A percentile compares a stretch with the other conserved stretches of the same genome.
Evolutionary conservation across 176 grass and related monocot species (phyloP).

Genomic region (Cocos nucifera): DNA sequence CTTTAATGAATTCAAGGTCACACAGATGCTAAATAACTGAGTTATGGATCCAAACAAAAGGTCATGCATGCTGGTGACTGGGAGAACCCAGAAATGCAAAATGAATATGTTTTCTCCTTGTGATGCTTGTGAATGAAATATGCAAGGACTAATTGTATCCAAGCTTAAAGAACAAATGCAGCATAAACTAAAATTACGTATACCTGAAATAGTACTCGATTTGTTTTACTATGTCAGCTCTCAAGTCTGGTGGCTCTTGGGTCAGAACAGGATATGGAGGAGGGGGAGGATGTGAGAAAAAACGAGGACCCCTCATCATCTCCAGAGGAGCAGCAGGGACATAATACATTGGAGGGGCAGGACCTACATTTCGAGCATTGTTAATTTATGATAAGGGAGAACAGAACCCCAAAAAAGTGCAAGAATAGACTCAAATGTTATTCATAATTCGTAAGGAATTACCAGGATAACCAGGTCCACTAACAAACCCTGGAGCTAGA

Average conservation of each 20-base stretch:
- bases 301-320: slow-evolving; percentile 32
- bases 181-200: slow-evolving; percentile 12
- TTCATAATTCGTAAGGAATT: slow-evolving; percentile 8
- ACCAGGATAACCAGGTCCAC: slow-evolving; percentile 50
- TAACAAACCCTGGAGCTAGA: slow-evolving; percentile 47
- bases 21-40: no score
- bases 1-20: no score
- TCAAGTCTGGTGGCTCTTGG: slow-evolving; percentile 35
- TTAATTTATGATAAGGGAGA: slow-evolving; percentile 3
- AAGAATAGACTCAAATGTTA: neutral
- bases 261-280: slow-evolving; percentile 27
- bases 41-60: no score
- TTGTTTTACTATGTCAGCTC: slow-evolving; percentile 50
- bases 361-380: slow-evolving; percentile 36
- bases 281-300: slow-evolving; percentile 29
- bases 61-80: no score
- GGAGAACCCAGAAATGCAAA: no score
- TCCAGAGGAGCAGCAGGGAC: slow-evolving; percentile 52
- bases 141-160: no score
- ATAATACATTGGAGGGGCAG: slow-evolving; percentile 59
- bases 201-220: slow-evolving; percentile 79
- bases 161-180: neutral
- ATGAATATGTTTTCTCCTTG: no score
- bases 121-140: no score
- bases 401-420: neutral